A percentile compares a stretch with the other conserved stretches of the same genome.
Conservation (phyloP, 805 yeast species). For the Sugiyamaella marilandica region DNA sequence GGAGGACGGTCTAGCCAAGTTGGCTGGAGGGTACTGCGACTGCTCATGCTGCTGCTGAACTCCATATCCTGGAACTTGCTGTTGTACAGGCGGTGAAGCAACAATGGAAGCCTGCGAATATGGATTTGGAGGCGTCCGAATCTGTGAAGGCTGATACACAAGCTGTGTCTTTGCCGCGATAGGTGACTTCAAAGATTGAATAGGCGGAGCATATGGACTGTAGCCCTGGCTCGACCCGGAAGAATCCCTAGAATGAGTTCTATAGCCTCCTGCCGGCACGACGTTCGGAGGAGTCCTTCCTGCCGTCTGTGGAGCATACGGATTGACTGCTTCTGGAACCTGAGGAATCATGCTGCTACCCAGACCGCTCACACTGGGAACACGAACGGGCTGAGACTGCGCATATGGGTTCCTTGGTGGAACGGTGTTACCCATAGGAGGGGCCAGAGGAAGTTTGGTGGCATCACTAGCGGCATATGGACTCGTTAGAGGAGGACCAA, state of each 20-base stretch:
- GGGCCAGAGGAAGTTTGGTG: background rate
- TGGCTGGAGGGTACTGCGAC: background rate
- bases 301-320: slow-evolving; percentile 8
- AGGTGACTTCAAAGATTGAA: background rate
- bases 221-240: slow-evolving; percentile 4
- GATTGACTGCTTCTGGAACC: slow-evolving; percentile 1
- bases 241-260: background rate
- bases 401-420: slow-evolving; percentile 21
- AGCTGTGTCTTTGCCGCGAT: background rate
- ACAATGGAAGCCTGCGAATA: slow-evolving; percentile 3
- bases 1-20: background rate
- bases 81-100: background rate
- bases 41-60: background rate
- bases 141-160: background rate
- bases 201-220: background rate
- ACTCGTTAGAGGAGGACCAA: background rate
- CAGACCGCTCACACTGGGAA: background rate
- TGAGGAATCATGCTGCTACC: background rate
- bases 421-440: background rate
- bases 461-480: background rate
- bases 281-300: background rate
- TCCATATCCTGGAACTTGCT: too few species aligned
- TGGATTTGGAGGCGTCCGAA: slow-evolving; percentile 7
- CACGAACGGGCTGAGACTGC: background rate
- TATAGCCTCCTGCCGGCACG: background rate